Base-by-base conservation (phyloP, 257 asterid genomes). In the Vinca minor region DNA sequence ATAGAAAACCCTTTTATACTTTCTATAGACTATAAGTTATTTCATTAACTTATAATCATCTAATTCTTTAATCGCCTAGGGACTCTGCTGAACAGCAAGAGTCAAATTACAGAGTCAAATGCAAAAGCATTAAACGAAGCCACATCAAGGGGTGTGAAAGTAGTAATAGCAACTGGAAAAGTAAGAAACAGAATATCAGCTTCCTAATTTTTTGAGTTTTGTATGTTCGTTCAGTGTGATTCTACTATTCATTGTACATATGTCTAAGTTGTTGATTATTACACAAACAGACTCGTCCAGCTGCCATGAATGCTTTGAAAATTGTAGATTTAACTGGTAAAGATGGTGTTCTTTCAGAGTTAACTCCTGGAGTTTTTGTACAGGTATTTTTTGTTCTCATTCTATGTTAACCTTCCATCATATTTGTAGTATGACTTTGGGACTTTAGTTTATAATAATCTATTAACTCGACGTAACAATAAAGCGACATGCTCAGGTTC, bases 141-240 rank as follows among this genome's bases (percentile, higher is more conserved):
- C 61, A 66, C 81, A 1, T 80, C 97, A 65, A 89, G 97, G 85
- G 98, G 97, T 70, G 88, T 93, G 55, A 93, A 87, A 77, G 83
- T 93, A 64, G 88, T 93, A 64, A 85, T 93, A 76, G 96, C 98
- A 71, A 93, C 98, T 70, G 98, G 98, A 78, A 93, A 93, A 81
- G 98, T 93, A 81, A 78, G 90, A 74, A 41, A 28, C 29, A 41
- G 32, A 31, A 39, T 56, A 65, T 36, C 52, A 31, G 31, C 25
- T 14, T 59, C 61, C 65, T 63, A 55, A 41, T 39, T 38, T 54
- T 23, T 53, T 29, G 64, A 64, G 63, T 63, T 66, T 13, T 58
- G 17, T 45, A 29, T 63, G 13, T 35, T 74, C 38, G 54, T 65
- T 59, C 39, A 34, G 66, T 65, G 69, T 63, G 62, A 64, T 55